Base-by-base conservation (phyloP, 208 protist species). In the Trypanosoma vivax region DNA sequence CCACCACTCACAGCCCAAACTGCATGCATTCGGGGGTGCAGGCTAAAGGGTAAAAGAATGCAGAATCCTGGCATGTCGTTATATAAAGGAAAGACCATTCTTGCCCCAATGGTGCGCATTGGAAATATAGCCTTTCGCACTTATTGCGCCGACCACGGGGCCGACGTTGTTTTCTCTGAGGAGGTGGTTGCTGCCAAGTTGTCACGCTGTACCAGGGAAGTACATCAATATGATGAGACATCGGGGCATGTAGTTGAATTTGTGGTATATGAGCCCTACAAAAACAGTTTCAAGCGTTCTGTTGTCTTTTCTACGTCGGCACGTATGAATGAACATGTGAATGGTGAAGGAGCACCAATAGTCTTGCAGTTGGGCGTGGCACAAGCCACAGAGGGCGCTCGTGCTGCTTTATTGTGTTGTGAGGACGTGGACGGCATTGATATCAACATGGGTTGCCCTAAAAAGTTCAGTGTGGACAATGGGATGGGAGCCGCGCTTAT, bases 391-490 rank as follows among this genome's bases (percentile, higher is more conserved):
- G 50, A 80, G 10, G 96, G 89, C 18, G 74, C 95, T 1, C 52
- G 66, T 13, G 95, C 94, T 2, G 96, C 93, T 7, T 49, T 81
- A 40, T 52, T 89, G 7, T 89, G 92, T 45, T 65, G 64, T n/a
- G 64, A 76, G 9, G 96, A 98, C 61, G 80, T 99, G 16, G 83
- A 94, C 50, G 97, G 82, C 13, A 77, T 99, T 11, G 97, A 99
- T 80, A 58, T 99, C 27, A 99, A 99, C 74, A 99, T 99, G 97
- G 97, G 97, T 35, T 99, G 97, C 58, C 97, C 97, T 0, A 98
- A 98, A 59, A 79, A 85, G 47, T 99, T 98, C 61, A 98, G 95
- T 60, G 71, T 97, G 18, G 65, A 72, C 7, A 96, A 96, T 42
- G 96, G 96, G 5, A 99, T 99, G 92, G 97, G 97, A 16, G 83